These are phyloP conservation scores for Calonectria leucothoes DNA, from an alignment of 2,329 filamentous ascomycete species.

Conservation along the genomic window DNA sequence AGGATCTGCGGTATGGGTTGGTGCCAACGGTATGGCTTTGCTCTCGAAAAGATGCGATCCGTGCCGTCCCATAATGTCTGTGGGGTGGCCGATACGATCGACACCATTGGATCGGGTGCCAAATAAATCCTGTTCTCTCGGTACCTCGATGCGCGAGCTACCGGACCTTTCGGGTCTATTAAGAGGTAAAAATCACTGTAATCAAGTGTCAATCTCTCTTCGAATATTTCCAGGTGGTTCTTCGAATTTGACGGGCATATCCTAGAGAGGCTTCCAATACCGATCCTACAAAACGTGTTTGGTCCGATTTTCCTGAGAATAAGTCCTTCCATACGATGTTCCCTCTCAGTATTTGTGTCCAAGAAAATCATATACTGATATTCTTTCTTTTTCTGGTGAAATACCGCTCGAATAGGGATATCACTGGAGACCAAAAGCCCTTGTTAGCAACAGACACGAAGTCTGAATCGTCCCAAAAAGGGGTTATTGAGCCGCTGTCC, in stretches of 20 bases:
- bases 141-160: neutral
- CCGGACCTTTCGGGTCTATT: neutral
- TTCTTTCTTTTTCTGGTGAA: neutral
- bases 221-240: neutral
- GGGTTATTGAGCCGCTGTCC: neutral
- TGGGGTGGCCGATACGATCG: neutral
- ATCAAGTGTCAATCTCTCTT: neutral
- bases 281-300: neutral
- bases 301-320: slow-evolving; percentile 1
- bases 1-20: neutral
- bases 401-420: neutral
- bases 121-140: neutral
- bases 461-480: slow-evolving; percentile 1
- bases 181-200: neutral
- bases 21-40: neutral
- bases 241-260: no score
- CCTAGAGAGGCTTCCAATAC: neutral
- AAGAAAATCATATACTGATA: slow-evolving; percentile 1
- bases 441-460: neutral
- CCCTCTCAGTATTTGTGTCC: neutral
- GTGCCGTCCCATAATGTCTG: neutral
- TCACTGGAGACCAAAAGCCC: neutral
- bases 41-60: neutral
- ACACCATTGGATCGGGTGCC: neutral
- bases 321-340: neutral